Evolutionary conservation across 2,329 filamentous ascomycete species (phyloP), one percentile per base, ranked within the genome.

Genomic region (Pseudocercospora eumusae): DNA sequence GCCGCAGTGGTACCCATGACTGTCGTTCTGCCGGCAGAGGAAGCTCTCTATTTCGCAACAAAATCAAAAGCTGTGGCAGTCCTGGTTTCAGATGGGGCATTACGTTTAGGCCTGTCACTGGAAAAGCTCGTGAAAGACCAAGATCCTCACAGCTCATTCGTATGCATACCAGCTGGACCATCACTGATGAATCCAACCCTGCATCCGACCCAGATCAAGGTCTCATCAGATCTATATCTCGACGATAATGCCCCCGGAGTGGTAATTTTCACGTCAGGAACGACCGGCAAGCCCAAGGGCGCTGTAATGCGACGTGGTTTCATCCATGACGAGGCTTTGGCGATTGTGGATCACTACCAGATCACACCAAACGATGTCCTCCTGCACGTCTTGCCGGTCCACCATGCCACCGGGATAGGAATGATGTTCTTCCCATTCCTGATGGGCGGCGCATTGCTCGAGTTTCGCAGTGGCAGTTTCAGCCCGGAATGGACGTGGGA

Each of bases 381-480:
- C 1, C 79, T 83, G 21, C 81, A 83, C 60, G 75, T 83, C 1
- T 75, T 83, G 1, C 81, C 81, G 0, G 76, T 83, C 0, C 81
- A 83, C 61, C 81, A 83, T 63, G 76, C 82, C 10, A 81, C 82
- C 45, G 81, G 81, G 0, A 78, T 83, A 18, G 77, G 82, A 58
- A 82, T 82, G 45, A 81, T 80, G 56, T 76, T 83, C 21, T 76
- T 78, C 2, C 79, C 81, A 0, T 79, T 77, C 64, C 73, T 83
- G 0, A 70, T 82, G 13, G 76, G 75, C 27, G 81, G 81, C 7
- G 76, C 75, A 1, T 76, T 78, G 0, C 79, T 82, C 45, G 81
- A 83, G 66, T 82, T 82, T 59, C 68, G 77, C 66, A 80, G 67
- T 66, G 77, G 52, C 75, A 77, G 67, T 77, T 83, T 72, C 75